A percentile compares a stretch with the other conserved stretches of the same genome.
phyloP scores from a whole-genome alignment of 805 yeast genomes.

The Pichia californica region DNA sequence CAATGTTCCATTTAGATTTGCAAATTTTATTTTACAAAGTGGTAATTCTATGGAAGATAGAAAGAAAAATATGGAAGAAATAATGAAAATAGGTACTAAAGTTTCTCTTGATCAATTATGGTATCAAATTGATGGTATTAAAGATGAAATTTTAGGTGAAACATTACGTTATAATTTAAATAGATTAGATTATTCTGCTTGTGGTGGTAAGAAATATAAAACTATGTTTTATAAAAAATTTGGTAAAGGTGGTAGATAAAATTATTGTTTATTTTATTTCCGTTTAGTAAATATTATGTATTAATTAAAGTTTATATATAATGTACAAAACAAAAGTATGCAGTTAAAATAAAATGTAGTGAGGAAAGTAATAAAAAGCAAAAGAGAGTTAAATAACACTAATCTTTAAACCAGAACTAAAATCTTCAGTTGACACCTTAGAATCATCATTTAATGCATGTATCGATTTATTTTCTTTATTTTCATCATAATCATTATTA shows the following conservation, averaged over 20 bases:
- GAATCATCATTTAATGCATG: background rate
- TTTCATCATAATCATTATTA: background rate
- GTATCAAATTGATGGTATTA: constrained; percentile 76
- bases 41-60: constrained; percentile 53
- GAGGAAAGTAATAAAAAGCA: background rate
- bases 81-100: constrained; percentile 54
- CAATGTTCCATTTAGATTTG: constrained; percentile 59
- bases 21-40: constrained; percentile 61
- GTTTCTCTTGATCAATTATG: constrained; percentile 61
- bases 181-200: constrained; percentile 29
- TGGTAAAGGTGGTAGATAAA: constrained; percentile 8
- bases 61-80: constrained; percentile 51
- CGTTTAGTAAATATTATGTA: too few species aligned
- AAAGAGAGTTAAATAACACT: constrained; percentile 5
- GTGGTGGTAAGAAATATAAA: constrained; percentile 25
- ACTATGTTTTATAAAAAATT: constrained; percentile 3
- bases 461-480: constrained; percentile 1
- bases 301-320: too few species aligned
- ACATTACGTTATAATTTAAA: constrained; percentile 50
- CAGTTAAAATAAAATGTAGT: background rate
- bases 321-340: background rate
- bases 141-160: constrained; percentile 64
- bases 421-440: constrained; percentile 7
- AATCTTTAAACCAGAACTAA: constrained; percentile 10
- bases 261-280: too few species aligned